These are phyloP conservation scores for Pseudogymnoascus verrucosus DNA, from an alignment of 2,329 filamentous ascomycete genomes.

Conservation along the genomic window DNA sequence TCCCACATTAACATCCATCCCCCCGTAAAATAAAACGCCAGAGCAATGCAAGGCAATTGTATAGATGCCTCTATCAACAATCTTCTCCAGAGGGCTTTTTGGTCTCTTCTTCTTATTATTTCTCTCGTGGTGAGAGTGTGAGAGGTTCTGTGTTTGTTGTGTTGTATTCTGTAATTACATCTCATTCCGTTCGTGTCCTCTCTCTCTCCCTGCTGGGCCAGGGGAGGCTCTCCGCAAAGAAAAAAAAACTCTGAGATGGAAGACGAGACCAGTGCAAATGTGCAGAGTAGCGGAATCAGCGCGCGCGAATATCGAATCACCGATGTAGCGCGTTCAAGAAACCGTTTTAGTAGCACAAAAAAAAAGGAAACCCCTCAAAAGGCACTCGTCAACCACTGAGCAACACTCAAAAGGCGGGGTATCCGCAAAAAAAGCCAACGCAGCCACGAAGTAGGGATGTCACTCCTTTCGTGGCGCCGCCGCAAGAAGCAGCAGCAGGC, in stretches of 20 bases:
- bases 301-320: conserved; percentile 6
- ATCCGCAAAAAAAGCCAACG: neutral
- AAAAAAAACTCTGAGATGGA: neutral
- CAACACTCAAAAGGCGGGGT: neutral
- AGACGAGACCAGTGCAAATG: neutral
- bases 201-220: neutral
- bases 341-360: neutral
- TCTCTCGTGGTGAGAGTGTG: neutral
- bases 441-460: conserved; percentile 5
- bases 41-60: neutral
- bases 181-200: neutral
- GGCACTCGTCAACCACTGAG: neutral
- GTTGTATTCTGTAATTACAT: neutral
- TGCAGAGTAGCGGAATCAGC: neutral
- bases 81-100: neutral
- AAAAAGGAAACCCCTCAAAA: neutral
- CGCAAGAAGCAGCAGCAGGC: neutral
- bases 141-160: neutral
- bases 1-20: neutral
- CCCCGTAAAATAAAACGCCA: conserved; percentile 1
- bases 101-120: neutral
- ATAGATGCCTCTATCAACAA: neutral
- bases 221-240: neutral
- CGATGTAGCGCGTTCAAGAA: neutral
- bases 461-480: conserved; percentile 2